Conservation (phyloP, 768 basidiomycete genomes). For the Suillus brevipes region DNA sequence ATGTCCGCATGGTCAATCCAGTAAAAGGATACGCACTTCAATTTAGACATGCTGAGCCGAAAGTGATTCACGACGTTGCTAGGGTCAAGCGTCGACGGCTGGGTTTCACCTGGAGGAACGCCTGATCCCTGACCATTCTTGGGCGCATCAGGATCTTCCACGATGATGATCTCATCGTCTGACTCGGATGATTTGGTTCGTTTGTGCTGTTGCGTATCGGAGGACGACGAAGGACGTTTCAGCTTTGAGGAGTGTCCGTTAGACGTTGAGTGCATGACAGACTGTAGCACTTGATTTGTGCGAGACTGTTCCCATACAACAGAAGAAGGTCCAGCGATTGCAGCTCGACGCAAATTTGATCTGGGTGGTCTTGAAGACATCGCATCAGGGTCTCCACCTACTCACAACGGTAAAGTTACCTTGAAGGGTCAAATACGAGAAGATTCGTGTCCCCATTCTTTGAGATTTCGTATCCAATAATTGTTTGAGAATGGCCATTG, state of each 20-base stretch:
- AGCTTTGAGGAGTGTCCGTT: conserved; percentile 8
- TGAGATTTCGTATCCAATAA: conserved; percentile 79
- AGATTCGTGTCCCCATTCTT: conserved; percentile 60
- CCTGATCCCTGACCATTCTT: conserved; percentile 6
- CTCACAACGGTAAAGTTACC: conserved; percentile 37
- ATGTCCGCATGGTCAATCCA: neutral
- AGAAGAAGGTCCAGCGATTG: conserved; percentile 13
- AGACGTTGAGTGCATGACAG: conserved; percentile 12
- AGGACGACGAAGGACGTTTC: conserved; percentile 27
- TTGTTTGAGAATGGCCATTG: conserved; percentile 81
- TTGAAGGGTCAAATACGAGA: conserved; percentile 76
- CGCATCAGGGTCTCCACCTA: neutral
- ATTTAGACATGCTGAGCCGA: conserved; percentile 41
- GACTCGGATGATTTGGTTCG: conserved; percentile 16
- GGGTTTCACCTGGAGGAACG: neutral
- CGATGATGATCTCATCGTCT: conserved; percentile 31
- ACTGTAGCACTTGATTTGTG: conserved; percentile 8
- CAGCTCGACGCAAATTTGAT: conserved; percentile 21
- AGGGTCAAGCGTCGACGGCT: conserved; percentile 25
- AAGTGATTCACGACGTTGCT: conserved; percentile 46
- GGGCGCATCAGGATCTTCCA: conserved; percentile 19
- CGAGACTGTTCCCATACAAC: conserved; percentile 16
- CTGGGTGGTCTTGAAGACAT: neutral
- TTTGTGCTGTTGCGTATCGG: conserved; percentile 30
- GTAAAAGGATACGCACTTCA: conserved; percentile 42